phyloP scores from a whole-genome alignment of 495 filamentous ascomycete species.

The Penicillium goetzii region DNA sequence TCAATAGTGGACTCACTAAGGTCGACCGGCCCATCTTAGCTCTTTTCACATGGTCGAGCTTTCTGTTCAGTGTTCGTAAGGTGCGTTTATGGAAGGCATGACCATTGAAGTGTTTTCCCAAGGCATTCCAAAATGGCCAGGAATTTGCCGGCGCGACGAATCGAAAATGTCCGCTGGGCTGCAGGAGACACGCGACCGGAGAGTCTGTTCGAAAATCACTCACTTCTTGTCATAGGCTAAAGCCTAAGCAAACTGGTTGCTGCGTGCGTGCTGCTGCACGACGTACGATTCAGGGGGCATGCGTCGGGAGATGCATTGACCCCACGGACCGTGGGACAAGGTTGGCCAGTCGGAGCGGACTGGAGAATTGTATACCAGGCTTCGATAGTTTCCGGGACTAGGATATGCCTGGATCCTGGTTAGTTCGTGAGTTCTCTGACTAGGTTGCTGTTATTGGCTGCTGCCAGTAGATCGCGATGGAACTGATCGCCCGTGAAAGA shows the following conservation, averaged over 20 bases:
- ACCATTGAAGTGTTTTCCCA: constrained; percentile 1
- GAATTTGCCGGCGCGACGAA: background rate
- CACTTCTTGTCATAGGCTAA: background rate
- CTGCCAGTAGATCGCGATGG: constrained; percentile 1
- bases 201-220: background rate
- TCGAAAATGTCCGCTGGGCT: background rate
- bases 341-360: background rate
- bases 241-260: background rate
- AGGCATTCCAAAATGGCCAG: background rate
- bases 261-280: background rate
- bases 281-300: background rate
- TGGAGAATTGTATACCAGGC: background rate
- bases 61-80: background rate
- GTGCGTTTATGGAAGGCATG: background rate
- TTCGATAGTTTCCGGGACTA: background rate
- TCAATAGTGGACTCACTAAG: background rate
- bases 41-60: background rate
- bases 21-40: background rate
- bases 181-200: constrained; percentile 5
- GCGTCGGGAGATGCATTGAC: background rate
- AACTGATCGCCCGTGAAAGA: constrained; percentile 1
- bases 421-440: background rate
- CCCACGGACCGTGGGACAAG: background rate
- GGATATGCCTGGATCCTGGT: background rate
- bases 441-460: background rate